phyloP scores from a whole-genome alignment of 169 alveolate genomes.

The Amoebophrya sp. region DNA sequence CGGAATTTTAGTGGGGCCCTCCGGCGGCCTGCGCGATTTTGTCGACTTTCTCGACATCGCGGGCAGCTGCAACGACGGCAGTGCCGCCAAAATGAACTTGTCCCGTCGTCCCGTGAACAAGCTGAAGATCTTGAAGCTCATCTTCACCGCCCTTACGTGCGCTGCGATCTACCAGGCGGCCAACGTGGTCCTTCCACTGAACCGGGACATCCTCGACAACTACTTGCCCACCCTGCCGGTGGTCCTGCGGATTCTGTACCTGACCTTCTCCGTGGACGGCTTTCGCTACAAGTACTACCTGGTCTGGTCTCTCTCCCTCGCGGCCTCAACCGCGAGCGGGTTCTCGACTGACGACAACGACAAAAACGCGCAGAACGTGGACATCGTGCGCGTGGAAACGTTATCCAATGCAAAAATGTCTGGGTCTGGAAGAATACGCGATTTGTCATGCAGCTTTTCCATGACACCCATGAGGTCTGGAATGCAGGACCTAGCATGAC shows the following conservation, averaged over 20 bases:
- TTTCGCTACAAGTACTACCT: slow-evolving; percentile 21
- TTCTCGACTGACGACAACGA: neutral
- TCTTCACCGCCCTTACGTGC: too few relatives aligned
- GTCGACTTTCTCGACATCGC: neutral
- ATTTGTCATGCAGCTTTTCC: too few relatives aligned
- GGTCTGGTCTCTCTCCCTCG: neutral
- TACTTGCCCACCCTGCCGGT: too few relatives aligned
- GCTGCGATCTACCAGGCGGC: too few relatives aligned
- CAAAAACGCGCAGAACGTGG: neutral
- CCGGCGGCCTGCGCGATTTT: neutral
- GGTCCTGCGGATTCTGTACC: neutral
- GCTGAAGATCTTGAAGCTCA: too few relatives aligned
- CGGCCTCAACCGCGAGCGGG: neutral
- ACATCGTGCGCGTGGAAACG: neutral
- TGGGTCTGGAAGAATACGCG: neutral
- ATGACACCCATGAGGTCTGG: too few relatives aligned
- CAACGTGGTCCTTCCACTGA: too few relatives aligned
- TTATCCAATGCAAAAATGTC: neutral
- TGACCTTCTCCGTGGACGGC: neutral
- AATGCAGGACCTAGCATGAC: too few relatives aligned
- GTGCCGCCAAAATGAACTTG: too few relatives aligned
- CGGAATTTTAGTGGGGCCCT: neutral
- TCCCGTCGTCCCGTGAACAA: too few relatives aligned
- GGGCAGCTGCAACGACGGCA: too few relatives aligned
- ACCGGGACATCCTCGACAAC: too few relatives aligned